A percentile compares a stretch with the other conserved stretches of the same genome.
Evolutionary conservation across 2,329 filamentous ascomycete species (phyloP).

Genomic region (Sclerotiophoma versabilis): DNA sequence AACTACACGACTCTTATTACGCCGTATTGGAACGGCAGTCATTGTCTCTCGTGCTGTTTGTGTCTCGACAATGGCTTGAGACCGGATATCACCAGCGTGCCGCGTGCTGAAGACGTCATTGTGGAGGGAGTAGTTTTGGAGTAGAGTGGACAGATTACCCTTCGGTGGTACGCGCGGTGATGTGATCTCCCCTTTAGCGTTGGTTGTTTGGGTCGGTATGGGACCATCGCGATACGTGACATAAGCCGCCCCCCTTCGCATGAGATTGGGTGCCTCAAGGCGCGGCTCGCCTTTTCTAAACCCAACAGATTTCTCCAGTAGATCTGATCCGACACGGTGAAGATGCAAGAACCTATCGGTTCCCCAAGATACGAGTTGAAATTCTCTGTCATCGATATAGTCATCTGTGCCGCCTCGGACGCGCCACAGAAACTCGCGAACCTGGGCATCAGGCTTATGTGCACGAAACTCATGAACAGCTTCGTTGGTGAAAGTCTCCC

Average conservation of each 20-base stretch:
- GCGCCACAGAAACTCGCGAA: conserved; percentile 92
- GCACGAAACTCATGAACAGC: conserved; percentile 59
- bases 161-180: conserved; percentile 29
- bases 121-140: conserved; percentile 32
- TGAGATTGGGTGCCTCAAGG: conserved; percentile 71
- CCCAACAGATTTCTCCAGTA: conserved; percentile 71
- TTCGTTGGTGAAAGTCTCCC: conserved; percentile 34
- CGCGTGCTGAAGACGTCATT: conserved; percentile 20
- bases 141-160: conserved; percentile 36
- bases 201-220: conserved; percentile 24
- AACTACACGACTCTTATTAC: conserved; percentile 57
- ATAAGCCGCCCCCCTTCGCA: conserved; percentile 83
- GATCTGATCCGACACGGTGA: conserved; percentile 72
- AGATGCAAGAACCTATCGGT: conserved; percentile 83
- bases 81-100: conserved; percentile 8
- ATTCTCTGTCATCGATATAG: conserved; percentile 82
- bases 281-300: conserved; percentile 73
- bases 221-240: conserved; percentile 76
- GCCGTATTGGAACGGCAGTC: conserved; percentile 59
- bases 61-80: conserved; percentile 8
- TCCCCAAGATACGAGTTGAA: conserved; percentile 93
- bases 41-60: conserved; percentile 49
- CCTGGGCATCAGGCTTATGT: conserved; percentile 63
- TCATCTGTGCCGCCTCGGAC: conserved; percentile 71
- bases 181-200: conserved; percentile 26